A percentile compares a stretch with the other conserved stretches of the same genome.
Evolutionary conservation across 2,329 filamentous ascomycete genomes (phyloP).

Genomic region (Trichoderma polysporum): DNA sequence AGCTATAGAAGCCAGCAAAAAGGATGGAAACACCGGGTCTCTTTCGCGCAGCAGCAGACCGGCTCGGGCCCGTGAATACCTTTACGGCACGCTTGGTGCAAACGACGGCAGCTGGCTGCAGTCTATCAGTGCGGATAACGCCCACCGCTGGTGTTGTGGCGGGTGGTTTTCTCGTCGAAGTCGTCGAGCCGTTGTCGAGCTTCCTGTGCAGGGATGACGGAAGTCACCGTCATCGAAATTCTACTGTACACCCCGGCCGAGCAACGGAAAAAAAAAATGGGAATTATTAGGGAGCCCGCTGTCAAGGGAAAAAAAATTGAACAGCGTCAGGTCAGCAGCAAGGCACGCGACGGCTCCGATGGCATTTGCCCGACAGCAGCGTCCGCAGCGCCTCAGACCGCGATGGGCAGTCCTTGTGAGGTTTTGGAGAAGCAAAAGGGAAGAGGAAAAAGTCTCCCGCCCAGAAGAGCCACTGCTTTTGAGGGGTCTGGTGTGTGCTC

Average conservation of each 20-base stretch:
- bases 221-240: constrained; percentile 20
- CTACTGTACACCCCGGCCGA: constrained; percentile 18
- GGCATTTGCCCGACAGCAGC: constrained; percentile 11
- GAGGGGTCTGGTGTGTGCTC: constrained; percentile 8
- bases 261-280: background rate
- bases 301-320: background rate
- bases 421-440: background rate
- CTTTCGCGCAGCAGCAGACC: background rate
- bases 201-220: constrained; percentile 13
- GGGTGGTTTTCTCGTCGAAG: constrained; percentile 8
- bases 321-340: background rate
- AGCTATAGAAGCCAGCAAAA: background rate
- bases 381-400: constrained; percentile 11
- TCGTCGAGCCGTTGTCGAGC: constrained; percentile 15
- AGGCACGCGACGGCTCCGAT: constrained; percentile 6
- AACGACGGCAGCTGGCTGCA: background rate
- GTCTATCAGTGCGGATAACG: background rate
- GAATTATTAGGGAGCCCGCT: constrained; percentile 8
- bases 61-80: background rate
- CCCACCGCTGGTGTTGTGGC: constrained; percentile 6
- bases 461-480: constrained; percentile 1
- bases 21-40: background rate
- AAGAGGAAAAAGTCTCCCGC: background rate
- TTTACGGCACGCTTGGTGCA: constrained; percentile 10
- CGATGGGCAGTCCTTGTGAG: constrained; percentile 7